phyloP scores from a whole-genome alignment of 2,329 filamentous ascomycete genomes.

The Aspergillus carbonarius region DNA sequence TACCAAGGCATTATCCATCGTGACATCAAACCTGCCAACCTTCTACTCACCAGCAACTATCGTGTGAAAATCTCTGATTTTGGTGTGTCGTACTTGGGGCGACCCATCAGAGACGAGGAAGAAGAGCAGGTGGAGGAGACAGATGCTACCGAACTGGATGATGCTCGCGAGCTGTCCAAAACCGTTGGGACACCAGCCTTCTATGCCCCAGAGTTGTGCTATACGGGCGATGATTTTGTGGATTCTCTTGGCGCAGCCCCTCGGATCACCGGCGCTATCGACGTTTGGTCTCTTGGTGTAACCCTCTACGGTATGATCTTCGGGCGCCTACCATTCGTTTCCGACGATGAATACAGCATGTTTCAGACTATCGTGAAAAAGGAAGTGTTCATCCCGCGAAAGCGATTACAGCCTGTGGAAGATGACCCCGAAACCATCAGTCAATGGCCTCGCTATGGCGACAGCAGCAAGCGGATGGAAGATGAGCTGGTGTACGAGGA shows the following conservation, averaged over 20 bases:
- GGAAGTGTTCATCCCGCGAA: conserved; percentile 83
- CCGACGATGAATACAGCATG: conserved; percentile 87
- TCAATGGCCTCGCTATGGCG: conserved; percentile 53
- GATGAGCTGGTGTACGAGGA: conserved; percentile 82
- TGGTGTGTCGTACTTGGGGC: conserved; percentile 94
- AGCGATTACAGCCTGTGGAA: conserved; percentile 72
- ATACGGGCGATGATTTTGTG: conserved; percentile 68
- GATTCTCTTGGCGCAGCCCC: conserved; percentile 57
- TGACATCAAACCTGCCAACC: conserved; percentile 85
- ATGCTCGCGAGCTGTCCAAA: conserved; percentile 94
- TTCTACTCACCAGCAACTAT: conserved; percentile 80
- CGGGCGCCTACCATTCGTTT: conserved; percentile 88
- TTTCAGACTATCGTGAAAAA: conserved; percentile 89
- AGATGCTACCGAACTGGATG: conserved; percentile 82
- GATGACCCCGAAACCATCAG: conserved; percentile 45
- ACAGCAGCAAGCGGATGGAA: conserved; percentile 69
- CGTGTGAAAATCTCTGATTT: conserved; percentile 98
- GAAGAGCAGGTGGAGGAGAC: conserved; percentile 75
- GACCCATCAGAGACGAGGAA: conserved; percentile 80
- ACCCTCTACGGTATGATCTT: conserved; percentile 95
- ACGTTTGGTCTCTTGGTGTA: conserved; percentile 95
- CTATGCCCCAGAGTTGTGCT: conserved; percentile 94
- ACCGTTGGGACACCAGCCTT: conserved; percentile 97
- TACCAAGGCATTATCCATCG: conserved; percentile 82
- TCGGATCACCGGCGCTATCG: conserved; percentile 87